Conservation (phyloP, 2,329 filamentous ascomycete genomes). For the Cordyceps militaris region DNA sequence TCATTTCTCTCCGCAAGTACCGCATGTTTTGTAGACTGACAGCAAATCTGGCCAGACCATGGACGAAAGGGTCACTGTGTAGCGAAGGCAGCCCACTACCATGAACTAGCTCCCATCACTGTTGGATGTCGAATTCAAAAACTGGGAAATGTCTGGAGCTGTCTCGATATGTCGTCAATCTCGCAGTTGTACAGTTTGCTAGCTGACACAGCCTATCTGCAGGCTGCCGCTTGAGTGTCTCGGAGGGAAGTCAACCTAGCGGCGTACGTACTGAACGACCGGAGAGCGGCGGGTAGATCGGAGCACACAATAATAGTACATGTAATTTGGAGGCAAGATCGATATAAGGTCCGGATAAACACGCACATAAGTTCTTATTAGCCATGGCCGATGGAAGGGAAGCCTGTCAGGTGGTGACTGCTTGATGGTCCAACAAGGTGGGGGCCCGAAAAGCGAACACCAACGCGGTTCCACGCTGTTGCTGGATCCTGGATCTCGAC, state of each 20-base stretch:
- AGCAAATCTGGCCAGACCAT: neutral
- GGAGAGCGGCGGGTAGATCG: too few relatives aligned
- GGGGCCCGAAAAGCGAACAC: neutral
- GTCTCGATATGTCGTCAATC: neutral
- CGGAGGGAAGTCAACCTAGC: neutral
- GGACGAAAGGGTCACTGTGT: neutral
- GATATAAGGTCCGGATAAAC: neutral
- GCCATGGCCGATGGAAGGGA: neutral
- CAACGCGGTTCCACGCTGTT: conserved; percentile 8
- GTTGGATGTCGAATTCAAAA: neutral
- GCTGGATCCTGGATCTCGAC: neutral
- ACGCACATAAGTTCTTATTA: neutral
- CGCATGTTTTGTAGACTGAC: neutral
- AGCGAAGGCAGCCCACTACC: too few relatives aligned
- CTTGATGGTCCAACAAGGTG: neutral
- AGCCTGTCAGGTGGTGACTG: neutral
- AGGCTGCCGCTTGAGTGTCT: neutral
- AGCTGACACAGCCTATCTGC: neutral
- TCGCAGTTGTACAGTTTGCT: neutral
- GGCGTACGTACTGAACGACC: neutral
- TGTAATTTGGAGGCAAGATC: too few relatives aligned
- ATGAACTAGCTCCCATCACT: neutral
- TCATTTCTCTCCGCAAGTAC: too few relatives aligned
- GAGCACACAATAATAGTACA: too few relatives aligned
- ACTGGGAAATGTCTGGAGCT: neutral